These are phyloP conservation scores for Cephalotrichum gorgonifer DNA, from an alignment of 2,329 filamentous ascomycete species.

Conservation along the genomic window DNA sequence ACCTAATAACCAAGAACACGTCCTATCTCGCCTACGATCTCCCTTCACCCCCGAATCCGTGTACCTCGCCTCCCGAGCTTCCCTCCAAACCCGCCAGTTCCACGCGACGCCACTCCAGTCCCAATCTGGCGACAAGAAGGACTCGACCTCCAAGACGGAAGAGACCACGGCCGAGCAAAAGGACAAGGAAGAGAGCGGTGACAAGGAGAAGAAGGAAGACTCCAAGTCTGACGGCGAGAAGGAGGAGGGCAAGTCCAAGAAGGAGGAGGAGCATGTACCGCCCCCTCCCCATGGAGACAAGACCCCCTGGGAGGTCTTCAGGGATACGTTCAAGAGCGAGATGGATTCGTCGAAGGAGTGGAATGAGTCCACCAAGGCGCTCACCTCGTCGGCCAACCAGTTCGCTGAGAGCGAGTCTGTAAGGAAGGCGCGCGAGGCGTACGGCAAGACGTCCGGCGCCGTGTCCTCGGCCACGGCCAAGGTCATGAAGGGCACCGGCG, in stretches of 20 bases:
- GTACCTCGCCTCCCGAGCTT: slow-evolving; percentile 21
- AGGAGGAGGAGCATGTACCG: slow-evolving; percentile 63
- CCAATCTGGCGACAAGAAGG: slow-evolving; percentile 17
- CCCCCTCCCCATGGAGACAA: slow-evolving; percentile 97
- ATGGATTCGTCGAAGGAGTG: slow-evolving; percentile 97
- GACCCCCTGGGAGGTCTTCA: slow-evolving; percentile 97
- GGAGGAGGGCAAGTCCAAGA: slow-evolving; percentile 40
- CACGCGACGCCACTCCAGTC: slow-evolving; percentile 21
- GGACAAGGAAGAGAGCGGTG: slow-evolving; percentile 20
- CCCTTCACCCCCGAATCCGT: slow-evolving; percentile 31
- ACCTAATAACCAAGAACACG: not conserved
- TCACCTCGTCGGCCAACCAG: slow-evolving; percentile 79
- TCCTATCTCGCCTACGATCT: slow-evolving; percentile 29
- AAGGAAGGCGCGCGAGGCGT: slow-evolving; percentile 73
- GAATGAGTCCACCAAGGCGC: slow-evolving; percentile 96
- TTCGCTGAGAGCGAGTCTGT: slow-evolving; percentile 91
- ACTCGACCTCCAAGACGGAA: slow-evolving; percentile 21
- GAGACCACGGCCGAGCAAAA: slow-evolving; percentile 16
- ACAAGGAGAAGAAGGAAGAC: slow-evolving; percentile 33
- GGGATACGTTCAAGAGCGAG: slow-evolving; percentile 86
- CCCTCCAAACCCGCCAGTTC: slow-evolving; percentile 25
- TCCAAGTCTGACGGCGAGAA: slow-evolving; percentile 33
- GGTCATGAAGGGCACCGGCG: slow-evolving; percentile 76
- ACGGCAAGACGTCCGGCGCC: slow-evolving; percentile 75
- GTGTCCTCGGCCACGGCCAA: slow-evolving; percentile 69